Evolutionary conservation across 139 green algal species (phyloP).

Genomic region (Chlamydomonas sp.): DNA sequence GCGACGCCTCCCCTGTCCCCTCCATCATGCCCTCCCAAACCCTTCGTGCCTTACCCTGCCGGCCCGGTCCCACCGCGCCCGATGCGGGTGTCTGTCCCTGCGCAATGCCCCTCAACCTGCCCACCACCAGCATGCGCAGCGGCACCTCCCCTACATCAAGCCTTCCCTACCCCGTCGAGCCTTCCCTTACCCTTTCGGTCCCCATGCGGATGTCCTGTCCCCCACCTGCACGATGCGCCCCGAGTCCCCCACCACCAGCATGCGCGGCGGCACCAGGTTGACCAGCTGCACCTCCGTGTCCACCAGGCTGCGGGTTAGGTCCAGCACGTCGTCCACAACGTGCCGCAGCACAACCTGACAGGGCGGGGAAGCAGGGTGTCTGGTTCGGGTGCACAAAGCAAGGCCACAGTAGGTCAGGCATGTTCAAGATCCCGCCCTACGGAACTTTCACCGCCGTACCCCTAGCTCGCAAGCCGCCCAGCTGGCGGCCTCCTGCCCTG

Average conservation of each 20-base stretch:
- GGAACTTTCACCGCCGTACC: no score
- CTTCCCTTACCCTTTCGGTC: no score
- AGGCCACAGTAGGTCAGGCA: not conserved
- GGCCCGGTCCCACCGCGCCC: no score
- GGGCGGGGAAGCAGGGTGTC: not conserved
- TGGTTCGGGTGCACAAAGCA: not conserved
- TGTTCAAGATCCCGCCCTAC: no score
- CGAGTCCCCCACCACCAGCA: conserved; percentile 44
- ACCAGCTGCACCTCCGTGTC: conserved; percentile 39
- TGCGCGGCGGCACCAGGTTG: conserved; percentile 44
- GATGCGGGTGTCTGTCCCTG: not conserved
- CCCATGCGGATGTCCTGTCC: no score
- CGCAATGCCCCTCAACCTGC: not conserved
- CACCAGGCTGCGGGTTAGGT: conserved; percentile 57
- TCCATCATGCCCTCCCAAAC: no score
- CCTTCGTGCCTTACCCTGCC: no score
- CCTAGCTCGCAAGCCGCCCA: no score
- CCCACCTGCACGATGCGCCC: conserved; percentile 44
- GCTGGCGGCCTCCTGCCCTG: no score
- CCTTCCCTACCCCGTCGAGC: no score
- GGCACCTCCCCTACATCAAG: not conserved
- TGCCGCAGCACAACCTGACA: conserved; percentile 47
- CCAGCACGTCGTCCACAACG: conserved; percentile 58
- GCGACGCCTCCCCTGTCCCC: no score
- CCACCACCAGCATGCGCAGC: conserved; percentile 15